Evolutionary conservation across 805 yeast genomes (phyloP), one percentile per base, ranked within the genome.

Genomic region (Kodamaea sagamina): DNA sequence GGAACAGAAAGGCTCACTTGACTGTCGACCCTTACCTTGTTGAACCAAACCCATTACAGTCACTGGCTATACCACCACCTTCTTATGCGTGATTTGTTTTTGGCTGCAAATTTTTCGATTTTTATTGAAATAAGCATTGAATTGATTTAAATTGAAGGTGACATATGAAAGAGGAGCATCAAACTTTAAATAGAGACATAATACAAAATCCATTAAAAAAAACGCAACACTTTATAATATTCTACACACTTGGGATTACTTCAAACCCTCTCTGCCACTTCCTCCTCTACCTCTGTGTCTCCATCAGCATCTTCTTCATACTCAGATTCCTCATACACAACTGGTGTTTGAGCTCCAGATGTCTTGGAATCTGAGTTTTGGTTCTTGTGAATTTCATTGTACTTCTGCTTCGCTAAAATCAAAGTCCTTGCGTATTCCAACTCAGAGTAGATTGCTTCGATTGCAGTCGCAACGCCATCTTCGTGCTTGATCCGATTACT

Each of bases 381-480:
- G 9, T 40, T 42, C 43, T 44, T 53, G 41, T 51, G 46, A 22
- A 47, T 43, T 40, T 68, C 71, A 37, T 61, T 63, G 38, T 58
- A 51, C 42, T 65, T 61, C 17, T 68, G 70, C 53, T 80, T 82
- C 28, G 68, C 64, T 24, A 71, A 44, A 17, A 81, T 75, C 51
- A 85, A 61, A 26, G 75, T 77, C 47, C 77, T 70, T 1, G 96
- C 86, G 61, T 90, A 90, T 39, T 82, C 89, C 59, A 89, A 59
- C 54, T 88, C 88, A 1, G 79, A 71, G 61, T 90, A 92, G n/a
- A 92, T 85, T 6, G 79, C 67, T 42, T 80, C 81, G 32, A 92
- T 79, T 0, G 97, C 97, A 12, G 71, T 72, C 18, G 66, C 66
- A 5, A 89, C 96, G 2, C 98, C 98, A 54, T 84, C 69, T 58